Base-by-base conservation (phyloP, 2,329 filamentous ascomycete species). In the Atkinsonella hypoxylon region DNA sequence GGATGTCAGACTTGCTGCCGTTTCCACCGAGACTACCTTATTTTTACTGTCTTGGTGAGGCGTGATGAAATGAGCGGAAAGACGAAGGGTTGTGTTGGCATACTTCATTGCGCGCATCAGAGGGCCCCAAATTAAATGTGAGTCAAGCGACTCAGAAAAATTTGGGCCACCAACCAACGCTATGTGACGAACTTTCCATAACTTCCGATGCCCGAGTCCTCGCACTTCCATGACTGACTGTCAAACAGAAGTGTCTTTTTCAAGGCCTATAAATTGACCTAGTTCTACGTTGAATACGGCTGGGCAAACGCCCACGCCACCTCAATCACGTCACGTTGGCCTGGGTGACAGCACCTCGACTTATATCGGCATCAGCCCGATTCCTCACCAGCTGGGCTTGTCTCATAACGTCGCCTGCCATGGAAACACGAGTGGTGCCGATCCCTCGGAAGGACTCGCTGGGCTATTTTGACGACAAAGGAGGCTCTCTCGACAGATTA, bases 381-480 rank as follows among this genome's bases (percentile, higher is more conserved):
- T 49, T 39, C 34, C 54, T 12, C 30, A 32, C 20, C 30, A 46
- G 34, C 43, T 39, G 22, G 43, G 22, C 36, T 32, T 30, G 12
- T 41, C 10, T 2, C 20, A 13, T 42, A 34, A 30, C 20, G 26
- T n/a, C 34, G 38, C 39, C 55, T 47, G 53, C 58, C 34, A 72
- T 71, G 68, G 60, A 71, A 56, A 73, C 70, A 11, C 63, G 64
- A 26, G 64, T 72, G 49, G 59, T 70, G 44, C 64, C 59, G 49
- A 62, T 73, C 41, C 55, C 62, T 15, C 59, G 53, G 30, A 60
- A 57, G 53, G 60, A 56, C 18, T 53, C 60, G 10, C 57, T 71
- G 7, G 70, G 70, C 2, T 59, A 51, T 42, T 72, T 72, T 53
- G 57, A 52, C 22, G 51, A 58, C 11, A 54, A 54, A 3, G 39